These are phyloP conservation scores for Colletotrichum echinochloae DNA, from an alignment of 2,329 filamentous ascomycete genomes.

Conservation along the genomic window DNA sequence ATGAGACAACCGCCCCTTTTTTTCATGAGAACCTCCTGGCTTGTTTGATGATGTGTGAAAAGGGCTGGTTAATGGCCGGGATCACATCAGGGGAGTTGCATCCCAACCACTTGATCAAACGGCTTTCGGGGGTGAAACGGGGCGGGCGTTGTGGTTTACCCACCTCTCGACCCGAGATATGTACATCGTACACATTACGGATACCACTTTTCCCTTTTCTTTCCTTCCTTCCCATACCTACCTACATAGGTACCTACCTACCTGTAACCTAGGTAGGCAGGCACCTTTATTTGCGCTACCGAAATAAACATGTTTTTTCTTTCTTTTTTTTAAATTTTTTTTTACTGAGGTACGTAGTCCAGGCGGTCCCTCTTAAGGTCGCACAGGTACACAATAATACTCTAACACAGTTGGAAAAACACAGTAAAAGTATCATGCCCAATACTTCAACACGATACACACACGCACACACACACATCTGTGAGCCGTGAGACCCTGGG, in stretches of 20 bases:
- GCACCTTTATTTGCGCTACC: too few relatives aligned
- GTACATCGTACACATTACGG: too few relatives aligned
- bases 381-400: too few relatives aligned
- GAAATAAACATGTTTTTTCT: too few relatives aligned
- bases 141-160: constrained; percentile 21
- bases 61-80: constrained; percentile 6
- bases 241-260: not conserved
- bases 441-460: too few relatives aligned
- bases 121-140: constrained; percentile 25
- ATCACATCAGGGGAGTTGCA: constrained; percentile 4
- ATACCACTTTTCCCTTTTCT: not conserved
- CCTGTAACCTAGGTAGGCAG: not conserved
- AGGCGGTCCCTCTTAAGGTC: too few relatives aligned
- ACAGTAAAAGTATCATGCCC: too few relatives aligned
- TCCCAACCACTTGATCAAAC: constrained; percentile 33
- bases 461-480: too few relatives aligned
- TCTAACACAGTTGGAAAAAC: too few relatives aligned
- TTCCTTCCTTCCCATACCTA: not conserved
- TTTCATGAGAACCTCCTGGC: not conserved
- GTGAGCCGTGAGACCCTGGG: not conserved
- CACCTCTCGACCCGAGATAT: constrained; percentile 14
- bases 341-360: too few relatives aligned
- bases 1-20: constrained; percentile 28
- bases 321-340: too few relatives aligned
- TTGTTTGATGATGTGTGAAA: constrained; percentile 1